These are phyloP conservation scores for Boletellus ananas DNA, from an alignment of 768 basidiomycete genomes.

Conservation along the genomic window DNA sequence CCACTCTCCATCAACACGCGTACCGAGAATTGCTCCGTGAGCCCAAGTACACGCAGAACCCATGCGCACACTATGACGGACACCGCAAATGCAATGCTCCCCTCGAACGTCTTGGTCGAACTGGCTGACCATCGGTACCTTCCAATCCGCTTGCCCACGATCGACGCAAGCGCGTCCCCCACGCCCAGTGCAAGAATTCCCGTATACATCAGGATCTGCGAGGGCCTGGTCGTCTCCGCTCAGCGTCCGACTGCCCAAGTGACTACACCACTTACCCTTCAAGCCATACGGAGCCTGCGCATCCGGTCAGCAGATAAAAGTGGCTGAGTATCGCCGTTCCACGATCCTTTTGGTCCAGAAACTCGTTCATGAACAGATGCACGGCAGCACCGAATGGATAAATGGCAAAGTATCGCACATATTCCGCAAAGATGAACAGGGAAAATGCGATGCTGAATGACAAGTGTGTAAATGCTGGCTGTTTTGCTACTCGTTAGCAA, in stretches of 20 bases:
- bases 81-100: slow-evolving; percentile 74
- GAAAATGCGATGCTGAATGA: slow-evolving; percentile 95
- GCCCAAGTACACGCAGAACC: slow-evolving; percentile 64
- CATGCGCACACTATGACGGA: slow-evolving; percentile 70
- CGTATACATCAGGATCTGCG: slow-evolving; percentile 62
- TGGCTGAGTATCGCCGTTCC: slow-evolving; percentile 97
- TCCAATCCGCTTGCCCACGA: slow-evolving; percentile 85
- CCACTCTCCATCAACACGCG: slow-evolving; percentile 22
- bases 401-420: slow-evolving; percentile 96
- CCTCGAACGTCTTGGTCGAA: slow-evolving; percentile 88
- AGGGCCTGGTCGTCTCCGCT: slow-evolving; percentile 34
- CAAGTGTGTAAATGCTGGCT: slow-evolving; percentile 96
- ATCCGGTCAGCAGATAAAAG: slow-evolving; percentile 94
- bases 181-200: slow-evolving; percentile 88
- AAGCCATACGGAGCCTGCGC: slow-evolving; percentile 91
- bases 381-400: slow-evolving; percentile 93
- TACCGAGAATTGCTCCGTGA: slow-evolving; percentile 76
- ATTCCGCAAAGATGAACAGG: slow-evolving; percentile 93
- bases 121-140: slow-evolving; percentile 78
- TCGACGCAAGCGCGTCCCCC: slow-evolving; percentile 92
- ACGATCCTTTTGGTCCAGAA: slow-evolving; percentile 90
- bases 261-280: slow-evolving; percentile 65
- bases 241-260: neutral
- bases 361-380: slow-evolving; percentile 97
- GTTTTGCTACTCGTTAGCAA: slow-evolving; percentile 18